These are phyloP conservation scores for Kregervanrija delftensis DNA, from an alignment of 805 yeast genomes.

Conservation along the genomic window DNA sequence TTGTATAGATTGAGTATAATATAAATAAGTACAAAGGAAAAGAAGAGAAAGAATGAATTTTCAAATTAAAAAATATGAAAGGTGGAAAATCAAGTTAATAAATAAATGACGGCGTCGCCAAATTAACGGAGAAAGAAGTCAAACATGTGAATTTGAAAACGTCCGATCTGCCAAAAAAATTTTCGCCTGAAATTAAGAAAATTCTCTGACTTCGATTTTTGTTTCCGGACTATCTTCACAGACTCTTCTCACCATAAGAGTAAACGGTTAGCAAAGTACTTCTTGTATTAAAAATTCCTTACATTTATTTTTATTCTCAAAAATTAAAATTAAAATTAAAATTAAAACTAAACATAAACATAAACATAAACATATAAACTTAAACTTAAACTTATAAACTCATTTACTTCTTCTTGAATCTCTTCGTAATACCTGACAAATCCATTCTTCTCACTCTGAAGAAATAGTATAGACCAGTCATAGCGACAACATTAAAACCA, in stretches of 20 bases:
- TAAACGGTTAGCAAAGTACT: too few species aligned
- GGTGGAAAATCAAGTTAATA: not conserved
- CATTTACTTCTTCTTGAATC: too few species aligned
- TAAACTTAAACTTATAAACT: not conserved
- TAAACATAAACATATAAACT: not conserved
- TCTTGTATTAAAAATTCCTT: not conserved
- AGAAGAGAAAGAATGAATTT: not conserved
- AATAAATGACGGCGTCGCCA: not conserved
- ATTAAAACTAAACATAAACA: not conserved
- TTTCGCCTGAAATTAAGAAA: too few species aligned
- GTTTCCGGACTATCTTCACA: too few species aligned
- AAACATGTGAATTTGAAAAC: too few species aligned
- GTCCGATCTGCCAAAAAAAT: too few species aligned
- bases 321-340: not conserved
- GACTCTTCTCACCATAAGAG: too few species aligned
- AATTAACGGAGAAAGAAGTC: not conserved
- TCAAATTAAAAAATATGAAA: not conserved
- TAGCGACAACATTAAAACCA: slow-evolving; percentile 39
- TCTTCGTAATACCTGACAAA: too few species aligned
- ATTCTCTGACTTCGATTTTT: too few species aligned
- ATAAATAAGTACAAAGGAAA: not conserved
- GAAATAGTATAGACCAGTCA: slow-evolving; percentile 30
- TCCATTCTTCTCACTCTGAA: slow-evolving; percentile 24
- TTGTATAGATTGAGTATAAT: too few species aligned
- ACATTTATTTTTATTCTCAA: not conserved